Conservation (phyloP, 306 rosid genomes). For the Glycine latifolia region DNA sequence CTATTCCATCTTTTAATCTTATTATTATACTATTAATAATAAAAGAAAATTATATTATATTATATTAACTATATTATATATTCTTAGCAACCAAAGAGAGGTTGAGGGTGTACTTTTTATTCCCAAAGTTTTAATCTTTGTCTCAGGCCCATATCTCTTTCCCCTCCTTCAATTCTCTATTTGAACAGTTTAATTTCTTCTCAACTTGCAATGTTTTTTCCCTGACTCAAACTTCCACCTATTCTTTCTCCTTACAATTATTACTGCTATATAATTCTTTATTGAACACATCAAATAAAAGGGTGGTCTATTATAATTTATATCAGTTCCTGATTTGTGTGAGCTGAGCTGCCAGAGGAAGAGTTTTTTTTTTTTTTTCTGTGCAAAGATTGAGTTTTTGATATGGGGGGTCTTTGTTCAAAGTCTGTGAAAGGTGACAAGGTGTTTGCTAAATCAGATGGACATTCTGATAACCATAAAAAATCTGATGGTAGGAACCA, state of each 20-base stretch:
- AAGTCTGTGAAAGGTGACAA: constrained; percentile 53
- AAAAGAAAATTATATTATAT: no score
- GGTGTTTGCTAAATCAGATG: constrained; percentile 49
- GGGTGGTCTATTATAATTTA: not conserved
- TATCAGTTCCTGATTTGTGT: constrained; percentile 5
- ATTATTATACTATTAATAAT: not conserved
- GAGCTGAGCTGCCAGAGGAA: constrained; percentile 29
- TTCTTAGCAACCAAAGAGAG: constrained; percentile 35
- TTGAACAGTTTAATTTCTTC: constrained; percentile 17
- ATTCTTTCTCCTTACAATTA: constrained; percentile 4
- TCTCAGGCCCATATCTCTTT: not conserved
- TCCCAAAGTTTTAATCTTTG: constrained; percentile 48
- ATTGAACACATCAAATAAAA: not conserved
- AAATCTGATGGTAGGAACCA: constrained; percentile 48
- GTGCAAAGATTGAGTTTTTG: constrained; percentile 41
- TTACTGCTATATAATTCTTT: not conserved
- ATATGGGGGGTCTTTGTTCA: constrained; percentile 83
- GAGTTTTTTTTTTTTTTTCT: not conserved
- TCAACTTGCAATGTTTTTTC: not conserved
- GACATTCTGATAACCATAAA: constrained; percentile 42
- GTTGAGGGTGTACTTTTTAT: constrained; percentile 48
- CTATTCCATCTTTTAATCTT: not conserved
- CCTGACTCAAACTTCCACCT: not conserved
- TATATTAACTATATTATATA: not conserved
- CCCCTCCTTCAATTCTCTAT: not conserved